Evolutionary conservation across 208 protist species (phyloP).

Genomic region (Angomonas deanei): DNA sequence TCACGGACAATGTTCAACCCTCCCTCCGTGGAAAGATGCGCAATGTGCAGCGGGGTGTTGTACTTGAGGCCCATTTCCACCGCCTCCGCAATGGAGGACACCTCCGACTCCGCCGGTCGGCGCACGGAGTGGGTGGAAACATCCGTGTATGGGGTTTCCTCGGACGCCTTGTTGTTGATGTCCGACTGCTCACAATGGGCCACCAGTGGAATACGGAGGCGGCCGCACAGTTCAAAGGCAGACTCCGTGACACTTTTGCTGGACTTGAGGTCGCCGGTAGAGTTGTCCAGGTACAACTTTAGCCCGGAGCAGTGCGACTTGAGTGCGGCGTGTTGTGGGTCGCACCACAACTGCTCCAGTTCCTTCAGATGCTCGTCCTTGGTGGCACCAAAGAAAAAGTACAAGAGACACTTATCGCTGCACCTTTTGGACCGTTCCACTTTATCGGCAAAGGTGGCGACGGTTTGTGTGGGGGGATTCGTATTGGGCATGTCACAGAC

Average conservation of each 20-base stretch:
- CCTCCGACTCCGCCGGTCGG: slow-evolving; percentile 69
- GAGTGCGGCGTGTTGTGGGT: slow-evolving; percentile 38
- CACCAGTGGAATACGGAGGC: slow-evolving; percentile 68
- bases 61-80: slow-evolving; percentile 56
- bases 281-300: slow-evolving; percentile 88
- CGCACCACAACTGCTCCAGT: slow-evolving; percentile 69
- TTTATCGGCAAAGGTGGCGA: slow-evolving; percentile 67
- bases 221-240: slow-evolving; percentile 69
- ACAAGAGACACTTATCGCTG: slow-evolving; percentile 26
- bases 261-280: slow-evolving; percentile 82
- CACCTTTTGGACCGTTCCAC: slow-evolving; percentile 29
- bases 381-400: slow-evolving; percentile 85
- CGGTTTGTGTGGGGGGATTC: slow-evolving; percentile 67
- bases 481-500: slow-evolving; percentile 90
- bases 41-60: slow-evolving; percentile 83
- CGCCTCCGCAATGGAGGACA: slow-evolving; percentile 50
- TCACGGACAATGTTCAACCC: slow-evolving; percentile 76
- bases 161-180: slow-evolving; percentile 61
- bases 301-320: slow-evolving; percentile 62
- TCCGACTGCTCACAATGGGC: slow-evolving; percentile 84
- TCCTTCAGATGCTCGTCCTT: slow-evolving; percentile 47
- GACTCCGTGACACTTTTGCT: slow-evolving; percentile 44
- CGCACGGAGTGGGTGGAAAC: slow-evolving; percentile 70
- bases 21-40: slow-evolving; percentile 82
- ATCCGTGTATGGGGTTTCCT: slow-evolving; percentile 48